Base-by-base conservation (phyloP, 257 asterid species). In the Capsicum baccatum region DNA sequence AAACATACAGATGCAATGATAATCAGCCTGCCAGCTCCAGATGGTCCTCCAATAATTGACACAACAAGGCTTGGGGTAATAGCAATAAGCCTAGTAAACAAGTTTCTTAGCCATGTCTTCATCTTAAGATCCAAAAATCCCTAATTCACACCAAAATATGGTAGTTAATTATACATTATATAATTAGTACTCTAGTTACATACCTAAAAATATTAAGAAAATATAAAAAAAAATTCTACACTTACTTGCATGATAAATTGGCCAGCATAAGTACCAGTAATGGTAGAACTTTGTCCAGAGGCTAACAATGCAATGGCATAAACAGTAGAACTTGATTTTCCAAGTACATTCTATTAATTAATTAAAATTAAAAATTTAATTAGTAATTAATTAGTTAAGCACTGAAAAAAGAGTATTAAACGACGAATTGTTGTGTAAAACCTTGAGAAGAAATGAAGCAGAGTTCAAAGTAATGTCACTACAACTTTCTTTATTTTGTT, bases 191-290 rank as follows among this genome's bases (percentile, higher is more conserved):
- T 21, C 6, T 12, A 54, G 11, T 11, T 12, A 19, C 42, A 37
- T 37, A 37, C 42, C 1, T n/a, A 1, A 37, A 37, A 37, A 37
- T n/a, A 21, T 3, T 3, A 5, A 37, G 42, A 7, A 54, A 64
- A 52, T 3, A 35, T n/a, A n/a, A 9, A 62, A 63, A 6, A 12
- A 6, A n/a, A 17, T 10, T n/a, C 1, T 42, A 42, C 13, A 14
- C 12, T 44, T 84, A 96, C 99, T 98, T 94, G 98, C 99, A 96
- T 96, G 83, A 96, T 91, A 81, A 48, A 96, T 67, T 96, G 98
- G 10, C 99, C 99, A 6, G 98, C 98, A 85, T 94, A 96, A n/a
- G 99, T 96, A 74, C 98, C 99, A 0, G 98, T 96, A 5, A 96
- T 96, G 19, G 98, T 83, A 35, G 99, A 96, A 88, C 98, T 96